phyloP scores from a whole-genome alignment of 208 protist genomes.

The Trypanosoma cruzi region DNA sequence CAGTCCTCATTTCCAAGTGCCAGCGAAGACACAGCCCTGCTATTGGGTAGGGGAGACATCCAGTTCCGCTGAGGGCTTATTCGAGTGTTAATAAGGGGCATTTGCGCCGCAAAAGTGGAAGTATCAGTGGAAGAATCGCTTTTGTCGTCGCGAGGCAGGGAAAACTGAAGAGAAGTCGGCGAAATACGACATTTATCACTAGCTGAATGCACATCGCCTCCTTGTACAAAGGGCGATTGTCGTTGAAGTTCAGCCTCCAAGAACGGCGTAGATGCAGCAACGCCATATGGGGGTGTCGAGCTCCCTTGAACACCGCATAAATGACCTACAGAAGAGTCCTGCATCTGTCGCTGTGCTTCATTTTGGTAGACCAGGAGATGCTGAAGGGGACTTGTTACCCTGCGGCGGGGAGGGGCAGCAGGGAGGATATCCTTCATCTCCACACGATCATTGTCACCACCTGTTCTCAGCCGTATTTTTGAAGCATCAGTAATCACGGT shows the following conservation, averaged over 20 bases:
- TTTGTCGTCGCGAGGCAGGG: constrained; percentile 12
- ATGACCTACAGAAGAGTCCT: background rate
- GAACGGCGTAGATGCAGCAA: background rate
- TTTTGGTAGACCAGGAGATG: constrained; percentile 24
- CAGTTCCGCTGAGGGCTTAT: background rate
- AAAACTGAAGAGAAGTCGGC: constrained; percentile 16
- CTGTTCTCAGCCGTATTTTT: background rate
- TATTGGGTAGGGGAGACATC: background rate
- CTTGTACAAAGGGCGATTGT: background rate
- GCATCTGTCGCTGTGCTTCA: background rate
- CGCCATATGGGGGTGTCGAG: no score
- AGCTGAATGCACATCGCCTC: background rate
- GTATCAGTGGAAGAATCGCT: constrained; percentile 8
- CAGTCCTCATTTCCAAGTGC: constrained; percentile 5
- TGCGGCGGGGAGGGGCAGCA: constrained; percentile 7
- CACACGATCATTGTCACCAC: background rate
- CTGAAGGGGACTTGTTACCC: constrained; percentile 16
- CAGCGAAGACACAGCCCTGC: background rate
- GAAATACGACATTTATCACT: background rate
- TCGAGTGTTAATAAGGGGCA: background rate
- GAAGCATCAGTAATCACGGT: background rate
- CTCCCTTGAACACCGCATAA: background rate
- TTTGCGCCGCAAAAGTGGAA: background rate
- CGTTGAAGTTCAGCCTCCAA: background rate
- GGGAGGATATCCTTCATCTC: background rate